A percentile compares a stretch with the other conserved stretches of the same genome.
Conservation (phyloP, 1,284 basidiomycete species). For the Leccinum griseonigrum region DNA sequence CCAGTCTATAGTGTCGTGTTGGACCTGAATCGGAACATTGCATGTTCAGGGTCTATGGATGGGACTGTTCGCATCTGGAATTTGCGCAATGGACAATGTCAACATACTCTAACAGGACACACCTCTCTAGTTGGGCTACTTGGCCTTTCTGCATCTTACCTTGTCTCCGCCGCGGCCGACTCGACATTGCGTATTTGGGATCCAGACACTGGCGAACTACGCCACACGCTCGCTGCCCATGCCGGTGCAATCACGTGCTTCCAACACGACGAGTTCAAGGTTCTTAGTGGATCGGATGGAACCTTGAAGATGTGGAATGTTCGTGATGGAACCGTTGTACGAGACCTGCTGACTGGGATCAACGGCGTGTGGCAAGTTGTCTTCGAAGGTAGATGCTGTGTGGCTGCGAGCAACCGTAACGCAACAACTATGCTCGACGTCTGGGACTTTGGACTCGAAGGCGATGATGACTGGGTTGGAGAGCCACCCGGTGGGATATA, state of each 20-base stretch:
- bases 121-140: conserved; percentile 87
- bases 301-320: conserved; percentile 97
- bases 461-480: conserved; percentile 56
- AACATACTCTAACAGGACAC: conserved; percentile 81
- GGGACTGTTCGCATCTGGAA: conserved; percentile 94
- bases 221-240: conserved; percentile 82
- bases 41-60: conserved; percentile 95
- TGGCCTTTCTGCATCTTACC: conserved; percentile 81
- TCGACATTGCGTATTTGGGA: conserved; percentile 93
- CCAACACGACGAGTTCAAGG: conserved; percentile 96
- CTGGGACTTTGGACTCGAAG: conserved; percentile 80
- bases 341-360: conserved; percentile 86
- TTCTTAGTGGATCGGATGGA: conserved; percentile 92
- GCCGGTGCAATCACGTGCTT: conserved; percentile 96
- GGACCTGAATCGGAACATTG: conserved; percentile 80
- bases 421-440: conserved; percentile 80
- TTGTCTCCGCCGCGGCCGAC: conserved; percentile 94
- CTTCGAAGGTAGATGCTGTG: conserved; percentile 89
- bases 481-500: conserved; percentile 50
- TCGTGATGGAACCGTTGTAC: conserved; percentile 75
- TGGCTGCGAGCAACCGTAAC: conserved; percentile 85
- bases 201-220: conserved; percentile 75
- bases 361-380: conserved; percentile 95
- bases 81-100: conserved; percentile 73
- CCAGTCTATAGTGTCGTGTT: conserved; percentile 90